Base-by-base conservation (phyloP, 2,329 filamentous ascomycete genomes). In the Botryotinia narcissicola region DNA sequence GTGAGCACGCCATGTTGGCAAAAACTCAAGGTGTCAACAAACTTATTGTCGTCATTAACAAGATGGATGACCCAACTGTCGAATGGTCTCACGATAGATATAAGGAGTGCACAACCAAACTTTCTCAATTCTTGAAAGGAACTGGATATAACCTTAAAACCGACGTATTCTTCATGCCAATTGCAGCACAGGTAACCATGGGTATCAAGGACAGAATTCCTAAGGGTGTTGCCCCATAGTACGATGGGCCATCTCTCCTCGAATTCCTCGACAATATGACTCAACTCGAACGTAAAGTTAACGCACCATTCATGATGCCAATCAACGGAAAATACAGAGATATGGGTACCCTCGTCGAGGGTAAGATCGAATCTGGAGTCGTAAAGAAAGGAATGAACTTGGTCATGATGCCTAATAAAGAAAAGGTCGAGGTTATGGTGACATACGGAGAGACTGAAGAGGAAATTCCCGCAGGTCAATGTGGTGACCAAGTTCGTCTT, bases 231-330 rank as follows among this genome's bases (percentile, higher is more conserved):
- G 91, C 89, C 59, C 89, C 93, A 14, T 99, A 94, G 93, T 97
- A 94, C 82, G 87, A 93, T 59, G 94, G 95, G 0, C 95, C 95
- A 16, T 96, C 95, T 32, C 89, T 99, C 64, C 90, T 99, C 32
- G 95, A 98, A 83, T 98, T 95, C 83, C 90, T 99, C n/a, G 95
- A 98, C 82, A 86, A 89, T 81, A 98, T 98, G 93, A 90, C 92
- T 80, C 90, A 95, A 20, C 88, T 98, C 57, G 95, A 99, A 83
- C 93, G 96, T 79, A 99, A 98, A 86, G 84, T 98, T 79, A 97
- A 97, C 79, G 96, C 96, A 2, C 95, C 96, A 16, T 98, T 99
- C 87, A 98, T 99, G 96, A 98, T 99, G 95, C 93, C 96, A 14
- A 88, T 99, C 77, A 93, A 93, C 76, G 94, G 93, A 83, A 99